Conservation (phyloP, 495 filamentous ascomycete species). For the Lepraria neglecta region DNA sequence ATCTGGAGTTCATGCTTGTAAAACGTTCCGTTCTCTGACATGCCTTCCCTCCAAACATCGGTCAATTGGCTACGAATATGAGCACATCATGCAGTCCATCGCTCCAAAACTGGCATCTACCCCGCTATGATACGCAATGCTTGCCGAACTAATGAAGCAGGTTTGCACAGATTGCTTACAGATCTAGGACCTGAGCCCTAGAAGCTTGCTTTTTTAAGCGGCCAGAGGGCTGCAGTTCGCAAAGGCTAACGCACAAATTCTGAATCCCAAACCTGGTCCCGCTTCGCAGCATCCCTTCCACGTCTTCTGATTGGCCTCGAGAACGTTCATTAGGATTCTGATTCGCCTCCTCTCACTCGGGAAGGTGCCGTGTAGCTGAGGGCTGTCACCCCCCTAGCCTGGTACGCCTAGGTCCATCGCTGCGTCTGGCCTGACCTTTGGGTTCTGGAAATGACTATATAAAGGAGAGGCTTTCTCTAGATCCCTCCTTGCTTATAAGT, state of each 20-base stretch:
- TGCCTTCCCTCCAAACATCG: slow-evolving; percentile 1
- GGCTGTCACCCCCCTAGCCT: slow-evolving; percentile 11
- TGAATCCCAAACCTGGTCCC: slow-evolving; percentile 21
- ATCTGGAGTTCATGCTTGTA: slow-evolving; percentile 14
- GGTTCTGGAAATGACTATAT: slow-evolving; percentile 9
- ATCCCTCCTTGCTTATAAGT: slow-evolving; percentile 6
- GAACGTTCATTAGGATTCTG: slow-evolving; percentile 16
- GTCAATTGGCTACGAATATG: slow-evolving; percentile 1
- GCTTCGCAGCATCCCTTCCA: slow-evolving; percentile 16
- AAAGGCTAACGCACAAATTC: slow-evolving; percentile 20
- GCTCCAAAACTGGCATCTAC: slow-evolving; percentile 5
- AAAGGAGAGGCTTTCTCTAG: slow-evolving; percentile 3
- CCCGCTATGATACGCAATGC: slow-evolving; percentile 16
- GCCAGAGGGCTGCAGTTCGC: slow-evolving; percentile 21
- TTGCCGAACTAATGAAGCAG: slow-evolving; percentile 31
- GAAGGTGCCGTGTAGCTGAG: slow-evolving; percentile 23
- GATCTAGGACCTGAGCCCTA: slow-evolving; percentile 21
- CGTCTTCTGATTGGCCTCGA: slow-evolving; percentile 18
- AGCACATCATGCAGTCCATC: slow-evolving; percentile 7
- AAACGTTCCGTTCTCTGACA: slow-evolving; percentile 12
- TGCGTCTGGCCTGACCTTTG: slow-evolving; percentile 16
- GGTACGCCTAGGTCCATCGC: slow-evolving; percentile 16
- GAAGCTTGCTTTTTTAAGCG: slow-evolving; percentile 27
- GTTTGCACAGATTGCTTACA: slow-evolving; percentile 24
- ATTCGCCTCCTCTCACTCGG: slow-evolving; percentile 22